Conservation (phyloP, 305 asterid genomes). For the Fraxinus sp. region DNA sequence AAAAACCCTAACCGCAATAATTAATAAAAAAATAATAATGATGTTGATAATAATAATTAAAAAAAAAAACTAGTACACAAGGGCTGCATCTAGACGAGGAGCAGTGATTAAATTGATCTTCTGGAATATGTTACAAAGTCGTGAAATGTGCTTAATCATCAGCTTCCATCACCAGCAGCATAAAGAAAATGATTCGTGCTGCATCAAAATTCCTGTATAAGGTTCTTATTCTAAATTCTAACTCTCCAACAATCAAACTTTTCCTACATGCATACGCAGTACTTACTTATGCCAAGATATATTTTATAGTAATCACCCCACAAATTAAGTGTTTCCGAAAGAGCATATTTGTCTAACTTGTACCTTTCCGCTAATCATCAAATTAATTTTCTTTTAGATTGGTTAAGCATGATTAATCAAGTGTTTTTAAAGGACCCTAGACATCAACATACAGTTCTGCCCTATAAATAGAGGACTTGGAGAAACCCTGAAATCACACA, state of each 20-base stretch:
- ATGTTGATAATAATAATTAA: not conserved
- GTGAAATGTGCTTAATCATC: not conserved
- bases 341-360: not conserved
- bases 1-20: not conserved
- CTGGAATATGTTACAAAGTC: not conserved
- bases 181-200: not conserved
- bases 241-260: not conserved
- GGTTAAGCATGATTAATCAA: not conserved
- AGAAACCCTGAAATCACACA: conserved; percentile 19
- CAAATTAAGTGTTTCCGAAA: not conserved
- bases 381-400: not conserved
- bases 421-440: not conserved
- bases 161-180: not conserved
- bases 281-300: not conserved
- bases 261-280: not conserved
- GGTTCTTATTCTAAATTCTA: not conserved
- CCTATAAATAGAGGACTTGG: conserved; percentile 40
- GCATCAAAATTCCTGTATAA: not conserved
- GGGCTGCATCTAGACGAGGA: not conserved
- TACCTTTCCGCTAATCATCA: not conserved
- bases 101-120: not conserved
- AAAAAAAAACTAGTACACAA: not conserved
- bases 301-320: not conserved
- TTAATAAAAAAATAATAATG: not conserved
- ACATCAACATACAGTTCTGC: not conserved